phyloP scores from a whole-genome alignment of 495 filamentous ascomycete species.

The Niebla homalea region DNA sequence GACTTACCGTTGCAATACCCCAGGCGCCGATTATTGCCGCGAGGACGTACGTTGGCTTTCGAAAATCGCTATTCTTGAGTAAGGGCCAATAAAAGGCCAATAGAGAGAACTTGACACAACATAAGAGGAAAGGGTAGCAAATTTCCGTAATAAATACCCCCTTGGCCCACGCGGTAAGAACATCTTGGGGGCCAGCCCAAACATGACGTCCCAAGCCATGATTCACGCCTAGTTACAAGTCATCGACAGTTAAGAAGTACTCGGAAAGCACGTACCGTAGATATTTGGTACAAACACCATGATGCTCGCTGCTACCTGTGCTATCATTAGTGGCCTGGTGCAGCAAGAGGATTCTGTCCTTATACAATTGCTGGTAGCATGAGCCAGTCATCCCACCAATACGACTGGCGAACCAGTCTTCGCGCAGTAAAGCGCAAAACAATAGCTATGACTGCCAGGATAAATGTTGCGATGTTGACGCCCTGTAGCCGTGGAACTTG shows the following conservation, averaged over 20 bases:
- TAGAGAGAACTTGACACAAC: conserved; percentile 4
- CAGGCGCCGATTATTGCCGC: background rate
- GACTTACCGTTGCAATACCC: conserved; percentile 6
- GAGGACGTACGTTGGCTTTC: background rate
- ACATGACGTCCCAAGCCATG: conserved; percentile 3
- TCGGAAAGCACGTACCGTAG: background rate
- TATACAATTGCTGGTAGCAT: background rate
- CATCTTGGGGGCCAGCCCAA: background rate
- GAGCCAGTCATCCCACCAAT: background rate
- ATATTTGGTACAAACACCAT: background rate
- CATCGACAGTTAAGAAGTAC: background rate
- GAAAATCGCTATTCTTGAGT: background rate
- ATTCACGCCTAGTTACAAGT: background rate
- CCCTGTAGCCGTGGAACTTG: background rate
- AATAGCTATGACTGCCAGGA: conserved; percentile 3
- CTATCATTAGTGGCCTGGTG: no score
- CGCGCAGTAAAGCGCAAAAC: background rate
- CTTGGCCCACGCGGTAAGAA: background rate
- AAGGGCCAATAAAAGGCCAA: conserved; percentile 1
- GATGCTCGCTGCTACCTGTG: background rate
- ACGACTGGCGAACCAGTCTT: conserved; percentile 3
- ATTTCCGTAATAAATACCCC: conserved; percentile 4
- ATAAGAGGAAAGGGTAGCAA: conserved; percentile 1
- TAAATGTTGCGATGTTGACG: background rate
- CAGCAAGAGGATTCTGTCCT: background rate